Conservation (phyloP, 768 basidiomycete genomes). For the Serendipita indica region DNA sequence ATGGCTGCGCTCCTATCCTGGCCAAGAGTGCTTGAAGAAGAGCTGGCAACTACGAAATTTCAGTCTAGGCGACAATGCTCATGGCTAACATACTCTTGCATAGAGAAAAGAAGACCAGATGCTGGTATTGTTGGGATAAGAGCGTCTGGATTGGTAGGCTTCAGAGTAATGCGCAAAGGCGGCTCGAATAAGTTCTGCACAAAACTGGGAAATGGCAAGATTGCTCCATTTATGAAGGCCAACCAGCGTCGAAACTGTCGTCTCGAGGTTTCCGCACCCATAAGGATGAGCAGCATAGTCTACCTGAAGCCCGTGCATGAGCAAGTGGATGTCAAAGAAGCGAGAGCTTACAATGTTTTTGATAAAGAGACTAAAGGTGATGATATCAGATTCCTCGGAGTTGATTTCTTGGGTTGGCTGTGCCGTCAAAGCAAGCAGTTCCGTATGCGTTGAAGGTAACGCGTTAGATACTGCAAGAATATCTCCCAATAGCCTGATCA, state of each 20-base stretch:
- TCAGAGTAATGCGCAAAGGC: neutral
- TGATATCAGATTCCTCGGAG: neutral
- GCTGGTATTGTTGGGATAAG: neutral
- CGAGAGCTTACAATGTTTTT: neutral
- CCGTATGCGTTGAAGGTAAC: neutral
- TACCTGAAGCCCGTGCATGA: neutral
- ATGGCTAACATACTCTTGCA: neutral
- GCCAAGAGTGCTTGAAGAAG: neutral
- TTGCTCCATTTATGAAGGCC: neutral
- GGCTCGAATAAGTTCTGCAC: conserved; percentile 3
- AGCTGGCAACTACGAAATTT: neutral
- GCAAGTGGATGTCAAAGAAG: neutral
- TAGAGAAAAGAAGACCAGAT: conserved; percentile 3
- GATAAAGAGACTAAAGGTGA: neutral
- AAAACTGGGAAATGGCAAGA: neutral
- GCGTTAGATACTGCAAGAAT: neutral
- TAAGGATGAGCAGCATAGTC: neutral
- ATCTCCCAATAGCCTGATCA: neutral
- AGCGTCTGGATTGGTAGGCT: neutral
- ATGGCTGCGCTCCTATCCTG: neutral
- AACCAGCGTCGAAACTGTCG: neutral
- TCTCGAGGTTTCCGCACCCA: neutral
- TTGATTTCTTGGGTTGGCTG: neutral
- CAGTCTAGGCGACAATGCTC: neutral
- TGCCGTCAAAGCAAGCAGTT: neutral